Base-by-base conservation (phyloP, 495 filamentous ascomycete genomes). In the Aspergillus kassunensis region DNA sequence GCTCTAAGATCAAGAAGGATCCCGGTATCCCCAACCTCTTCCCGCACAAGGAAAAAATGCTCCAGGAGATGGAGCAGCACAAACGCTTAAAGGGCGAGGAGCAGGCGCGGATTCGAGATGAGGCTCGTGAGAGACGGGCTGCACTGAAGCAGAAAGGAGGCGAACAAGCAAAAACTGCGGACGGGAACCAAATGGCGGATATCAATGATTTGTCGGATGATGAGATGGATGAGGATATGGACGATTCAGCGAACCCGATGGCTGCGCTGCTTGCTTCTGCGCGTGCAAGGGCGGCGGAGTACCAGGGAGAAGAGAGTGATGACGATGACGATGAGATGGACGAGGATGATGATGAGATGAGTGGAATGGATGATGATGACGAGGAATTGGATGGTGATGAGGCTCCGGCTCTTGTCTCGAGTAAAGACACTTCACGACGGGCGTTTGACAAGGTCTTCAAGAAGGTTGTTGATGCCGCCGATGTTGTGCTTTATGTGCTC, bases 391-490 rank as follows among this genome's bases (percentile, higher is more conserved):
- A 53, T 29, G 42, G 34, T 12, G 41, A 45, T 39, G 51, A 27
- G 7, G 55, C 56, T 15, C 66, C 73, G 8, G 57, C 63, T 24
- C 56, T 72, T 20, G 63, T 61, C 42, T 16, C 44, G 4, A 55
- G 61, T 39, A 85, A 86, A 68, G 87, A 90, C 56, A 82, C 76
- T 34, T 97, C 92, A 45, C 80, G 90, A 57, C 87, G 83, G 63
- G 84, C 88, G 30, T 96, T 90, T 72, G 89, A 95, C 77, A 96
- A 96, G 74, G 84, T 92, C 58, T 97, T 96, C 80, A 96, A 96
- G 77, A 81, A 87, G 62, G 90, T 96, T n/a, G 83, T 95, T 21
- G 87, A 90, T 24, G 78, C 84, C 29, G 88, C 92, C 20, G 92
- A 97, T 64, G 91, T 97, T 13, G 72, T 97, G 24, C 83, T 97